These are phyloP conservation scores for Ananas comosus DNA, from an alignment of 176 grass and related monocot species.

Conservation along the genomic window DNA sequence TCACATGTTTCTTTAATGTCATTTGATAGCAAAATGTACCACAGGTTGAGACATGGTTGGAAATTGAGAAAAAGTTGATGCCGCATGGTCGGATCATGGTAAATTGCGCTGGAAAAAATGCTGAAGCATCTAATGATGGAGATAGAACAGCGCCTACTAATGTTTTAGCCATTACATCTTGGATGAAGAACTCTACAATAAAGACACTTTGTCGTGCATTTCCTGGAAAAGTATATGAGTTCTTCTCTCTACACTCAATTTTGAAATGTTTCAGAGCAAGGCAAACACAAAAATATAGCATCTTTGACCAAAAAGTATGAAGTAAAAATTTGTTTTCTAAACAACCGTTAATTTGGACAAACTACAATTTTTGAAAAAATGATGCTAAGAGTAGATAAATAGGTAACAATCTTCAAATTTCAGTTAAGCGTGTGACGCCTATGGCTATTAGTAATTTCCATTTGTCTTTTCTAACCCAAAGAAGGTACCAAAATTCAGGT, in stretches of 20 bases:
- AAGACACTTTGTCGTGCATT: conserved; percentile 69
- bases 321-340: too few relatives aligned
- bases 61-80: conserved; percentile 71
- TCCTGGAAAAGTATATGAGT: conserved; percentile 49
- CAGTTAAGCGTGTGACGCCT: neutral
- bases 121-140: conserved; percentile 41
- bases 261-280: neutral
- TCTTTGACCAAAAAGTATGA: neutral
- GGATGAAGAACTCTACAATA: conserved; percentile 62
- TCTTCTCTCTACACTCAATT: neutral
- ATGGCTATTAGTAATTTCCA: neutral
- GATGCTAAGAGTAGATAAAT: too few relatives aligned
- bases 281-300: neutral
- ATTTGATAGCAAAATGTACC: conserved; percentile 19
- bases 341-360: too few relatives aligned
- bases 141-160: conserved; percentile 20
- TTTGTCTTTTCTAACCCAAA: conserved; percentile 1
- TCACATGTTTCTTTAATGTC: neutral
- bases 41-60: conserved; percentile 72
- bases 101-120: conserved; percentile 68
- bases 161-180: conserved; percentile 19
- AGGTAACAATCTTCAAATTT: neutral
- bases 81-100: conserved; percentile 76
- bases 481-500: conserved; percentile 33
- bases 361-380: too few relatives aligned